Conservation (phyloP, 371 early-diverging fungal genomes). For the Mucor indicus region DNA sequence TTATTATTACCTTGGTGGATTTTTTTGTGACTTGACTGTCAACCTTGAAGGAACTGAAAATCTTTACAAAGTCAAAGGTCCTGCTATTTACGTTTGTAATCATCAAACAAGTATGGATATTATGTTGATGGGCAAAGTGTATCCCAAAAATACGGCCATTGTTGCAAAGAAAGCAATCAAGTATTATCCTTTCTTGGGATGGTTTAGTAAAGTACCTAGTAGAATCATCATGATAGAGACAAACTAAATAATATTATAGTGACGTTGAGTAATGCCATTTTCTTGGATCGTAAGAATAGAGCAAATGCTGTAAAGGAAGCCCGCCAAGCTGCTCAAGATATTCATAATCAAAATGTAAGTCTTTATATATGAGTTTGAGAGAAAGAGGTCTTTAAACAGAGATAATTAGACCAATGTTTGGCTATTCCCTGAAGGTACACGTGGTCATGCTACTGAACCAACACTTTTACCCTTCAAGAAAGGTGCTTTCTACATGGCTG, state of each 20-base stretch:
- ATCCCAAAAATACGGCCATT: conserved; percentile 70
- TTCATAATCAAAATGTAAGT: conserved; percentile 74
- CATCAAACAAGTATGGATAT: conserved; percentile 89
- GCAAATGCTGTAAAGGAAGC: conserved; percentile 79
- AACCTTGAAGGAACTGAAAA: conserved; percentile 63
- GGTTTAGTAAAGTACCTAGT: conserved; percentile 79
- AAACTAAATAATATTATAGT: conserved; percentile 37
- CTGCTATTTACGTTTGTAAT: conserved; percentile 77
- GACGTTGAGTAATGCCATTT: conserved; percentile 76
- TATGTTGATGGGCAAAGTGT: conserved; percentile 66
- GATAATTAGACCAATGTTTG: conserved; percentile 67
- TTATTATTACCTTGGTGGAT: conserved; percentile 46
- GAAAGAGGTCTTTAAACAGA: background rate
- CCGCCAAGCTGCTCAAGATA: conserved; percentile 67
- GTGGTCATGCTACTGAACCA: conserved; percentile 71
- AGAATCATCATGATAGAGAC: background rate
- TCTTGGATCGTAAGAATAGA: conserved; percentile 86
- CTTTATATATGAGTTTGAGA: background rate
- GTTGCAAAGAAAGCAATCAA: conserved; percentile 83
- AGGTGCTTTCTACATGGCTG: conserved; percentile 90
- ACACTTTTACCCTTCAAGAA: conserved; percentile 90
- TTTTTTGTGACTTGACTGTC: conserved; percentile 55
- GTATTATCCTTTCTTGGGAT: conserved; percentile 83
- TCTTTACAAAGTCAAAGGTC: conserved; percentile 41
- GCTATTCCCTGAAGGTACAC: conserved; percentile 95